phyloP scores from a whole-genome alignment of 163 green algal genomes.

The Scenedesmus sp. region DNA sequence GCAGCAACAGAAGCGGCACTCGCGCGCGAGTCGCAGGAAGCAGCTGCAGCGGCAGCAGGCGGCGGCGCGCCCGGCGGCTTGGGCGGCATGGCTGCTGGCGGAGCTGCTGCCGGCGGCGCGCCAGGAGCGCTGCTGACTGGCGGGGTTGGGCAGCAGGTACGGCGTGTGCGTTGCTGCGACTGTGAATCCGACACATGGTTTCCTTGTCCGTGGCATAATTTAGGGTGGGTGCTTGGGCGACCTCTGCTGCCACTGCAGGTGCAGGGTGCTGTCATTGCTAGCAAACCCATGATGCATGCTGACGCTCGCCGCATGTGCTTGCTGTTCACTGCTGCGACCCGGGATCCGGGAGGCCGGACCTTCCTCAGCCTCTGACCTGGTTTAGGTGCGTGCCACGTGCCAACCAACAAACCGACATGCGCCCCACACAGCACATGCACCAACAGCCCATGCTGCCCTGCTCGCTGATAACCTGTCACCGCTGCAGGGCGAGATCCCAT shows the following conservation, averaged over 20 bases:
- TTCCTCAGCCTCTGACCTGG: too few relatives aligned
- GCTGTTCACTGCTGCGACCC: too few relatives aligned
- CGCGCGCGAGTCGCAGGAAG: constrained; percentile 22
- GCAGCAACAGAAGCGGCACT: constrained; percentile 61
- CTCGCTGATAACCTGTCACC: not conserved
- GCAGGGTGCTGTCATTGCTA: too few relatives aligned
- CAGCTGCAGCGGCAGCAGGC: constrained; percentile 9
- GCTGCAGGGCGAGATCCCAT: constrained; percentile 60
- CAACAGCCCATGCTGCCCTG: not conserved
- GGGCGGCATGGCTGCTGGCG: constrained; percentile 4
- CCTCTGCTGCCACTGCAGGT: too few relatives aligned
- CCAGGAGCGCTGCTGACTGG: not conserved
- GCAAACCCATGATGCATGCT: too few relatives aligned
- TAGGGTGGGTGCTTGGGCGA: too few relatives aligned
- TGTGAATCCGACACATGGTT: too few relatives aligned
- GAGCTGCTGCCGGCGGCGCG: constrained; percentile 11
- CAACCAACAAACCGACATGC: too few relatives aligned
- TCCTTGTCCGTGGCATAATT: too few relatives aligned
- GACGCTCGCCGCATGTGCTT: too few relatives aligned
- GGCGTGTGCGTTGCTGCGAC: not conserved
- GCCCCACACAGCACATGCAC: not conserved
- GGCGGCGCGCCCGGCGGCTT: not conserved
- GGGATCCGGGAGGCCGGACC: too few relatives aligned
- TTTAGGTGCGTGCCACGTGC: too few relatives aligned
- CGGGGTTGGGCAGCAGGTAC: not conserved